Evolutionary conservation across 805 yeast species (phyloP).

Genomic region (Lachancea thermotolerans): DNA sequence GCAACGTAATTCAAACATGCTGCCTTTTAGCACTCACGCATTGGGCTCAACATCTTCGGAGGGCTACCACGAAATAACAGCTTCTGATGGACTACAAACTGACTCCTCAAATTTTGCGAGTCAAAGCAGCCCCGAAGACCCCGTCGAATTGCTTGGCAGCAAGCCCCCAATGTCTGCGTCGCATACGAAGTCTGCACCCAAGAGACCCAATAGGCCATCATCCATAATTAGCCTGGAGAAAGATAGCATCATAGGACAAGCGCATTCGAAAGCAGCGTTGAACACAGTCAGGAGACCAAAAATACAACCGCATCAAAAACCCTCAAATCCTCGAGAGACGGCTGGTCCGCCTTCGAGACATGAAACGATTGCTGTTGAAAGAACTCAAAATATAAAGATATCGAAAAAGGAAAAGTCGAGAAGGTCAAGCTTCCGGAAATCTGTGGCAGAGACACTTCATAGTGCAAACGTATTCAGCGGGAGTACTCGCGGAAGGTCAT

Average conservation of each 20-base stretch:
- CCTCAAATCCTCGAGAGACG: neutral
- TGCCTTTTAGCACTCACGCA: neutral
- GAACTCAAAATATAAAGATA: neutral
- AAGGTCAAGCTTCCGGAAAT: slow-evolving; percentile 4
- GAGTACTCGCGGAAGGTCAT: slow-evolving; percentile 1
- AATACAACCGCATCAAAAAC: no score
- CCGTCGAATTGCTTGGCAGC: neutral
- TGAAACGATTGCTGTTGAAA: neutral
- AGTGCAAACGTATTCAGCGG: slow-evolving; percentile 2
- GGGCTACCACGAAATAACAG: neutral
- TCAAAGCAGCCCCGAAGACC: neutral
- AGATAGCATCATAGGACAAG: neutral
- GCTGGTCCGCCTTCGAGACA: neutral
- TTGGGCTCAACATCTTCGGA: neutral
- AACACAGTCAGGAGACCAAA: no score
- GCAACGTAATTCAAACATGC: neutral
- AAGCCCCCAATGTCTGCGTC: no score
- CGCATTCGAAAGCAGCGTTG: no score
- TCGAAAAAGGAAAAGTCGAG: slow-evolving; percentile 2
- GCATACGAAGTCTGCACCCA: neutral
- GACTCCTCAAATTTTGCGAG: neutral
- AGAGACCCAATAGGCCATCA: slow-evolving; percentile 7
- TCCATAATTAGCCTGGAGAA: slow-evolving; percentile 3
- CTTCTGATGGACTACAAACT: neutral
- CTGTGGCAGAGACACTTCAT: slow-evolving; percentile 1